Evolutionary conservation across 163 green algal species (phyloP).

Genomic region (Scenedesmus sp.): DNA sequence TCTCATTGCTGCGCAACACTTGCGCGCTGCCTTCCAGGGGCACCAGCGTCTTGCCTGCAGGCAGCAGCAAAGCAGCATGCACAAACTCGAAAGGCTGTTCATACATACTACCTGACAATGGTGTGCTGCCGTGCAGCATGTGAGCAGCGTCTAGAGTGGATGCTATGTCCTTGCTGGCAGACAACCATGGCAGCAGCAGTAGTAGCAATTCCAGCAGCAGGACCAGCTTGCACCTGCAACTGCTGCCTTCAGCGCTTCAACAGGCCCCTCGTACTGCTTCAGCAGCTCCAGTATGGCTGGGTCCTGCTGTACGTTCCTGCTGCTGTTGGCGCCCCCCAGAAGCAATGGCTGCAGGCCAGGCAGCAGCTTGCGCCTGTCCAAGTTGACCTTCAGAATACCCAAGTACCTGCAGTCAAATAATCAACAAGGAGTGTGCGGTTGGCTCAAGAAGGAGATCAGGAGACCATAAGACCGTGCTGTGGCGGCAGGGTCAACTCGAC

Average conservation of each 20-base stretch:
- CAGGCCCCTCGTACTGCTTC: background rate
- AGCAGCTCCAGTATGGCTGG: background rate
- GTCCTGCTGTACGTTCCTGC: slow-evolving; percentile 28
- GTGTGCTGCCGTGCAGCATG: too few species aligned
- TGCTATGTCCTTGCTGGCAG: too few species aligned
- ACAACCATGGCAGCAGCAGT: too few species aligned
- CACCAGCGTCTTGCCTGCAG: slow-evolving; percentile 8
- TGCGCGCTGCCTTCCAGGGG: background rate
- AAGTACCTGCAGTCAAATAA: slow-evolving; percentile 14
- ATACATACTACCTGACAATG: too few species aligned
- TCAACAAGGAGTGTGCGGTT: too few species aligned
- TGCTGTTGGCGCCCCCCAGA: slow-evolving; percentile 41
- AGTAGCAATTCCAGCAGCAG: background rate
- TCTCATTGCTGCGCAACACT: slow-evolving; percentile 17
- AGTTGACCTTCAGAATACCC: slow-evolving; percentile 38
- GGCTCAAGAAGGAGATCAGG: too few species aligned
- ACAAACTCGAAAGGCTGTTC: too few species aligned
- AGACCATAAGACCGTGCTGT: too few species aligned
- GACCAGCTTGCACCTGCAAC: background rate
- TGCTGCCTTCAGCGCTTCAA: background rate
- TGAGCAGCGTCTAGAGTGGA: too few species aligned
- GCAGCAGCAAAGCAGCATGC: background rate
- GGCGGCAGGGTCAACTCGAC: too few species aligned
- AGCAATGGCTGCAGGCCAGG: slow-evolving; percentile 17
- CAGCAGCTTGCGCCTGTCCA: background rate